A percentile compares a stretch with the other conserved stretches of the same genome.
Evolutionary conservation across 1,284 basidiomycete genomes (phyloP).

Genomic region (Ustilago sp.): DNA sequence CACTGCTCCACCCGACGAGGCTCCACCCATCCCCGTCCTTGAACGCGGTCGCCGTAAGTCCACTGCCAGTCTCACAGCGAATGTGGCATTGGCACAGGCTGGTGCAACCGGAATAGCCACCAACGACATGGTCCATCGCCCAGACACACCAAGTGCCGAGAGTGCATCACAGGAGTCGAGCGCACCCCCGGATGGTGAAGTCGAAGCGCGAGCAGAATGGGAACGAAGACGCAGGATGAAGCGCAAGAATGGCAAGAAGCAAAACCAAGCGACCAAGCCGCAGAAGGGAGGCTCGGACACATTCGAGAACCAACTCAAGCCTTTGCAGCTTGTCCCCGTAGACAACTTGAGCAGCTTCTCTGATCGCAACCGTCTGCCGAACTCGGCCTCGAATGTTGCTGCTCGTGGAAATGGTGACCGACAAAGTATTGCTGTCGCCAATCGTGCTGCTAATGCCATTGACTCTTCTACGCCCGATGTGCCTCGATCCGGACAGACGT

Average conservation of each 20-base stretch:
- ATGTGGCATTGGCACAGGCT: conserved; percentile 41
- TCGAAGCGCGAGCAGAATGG: conserved; percentile 67
- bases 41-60: conserved; percentile 49
- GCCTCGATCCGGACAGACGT: conserved; percentile 20
- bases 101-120: conserved; percentile 3
- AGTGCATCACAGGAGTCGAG: conserved; percentile 54
- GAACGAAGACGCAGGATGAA: conserved; percentile 60
- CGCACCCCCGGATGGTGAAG: conserved; percentile 66
- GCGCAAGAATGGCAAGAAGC: conserved; percentile 43
- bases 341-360: conserved; percentile 28
- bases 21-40: conserved; percentile 32
- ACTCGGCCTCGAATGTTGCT: neutral
- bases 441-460: conserved; percentile 17
- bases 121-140: conserved; percentile 14
- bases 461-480: conserved; percentile 10
- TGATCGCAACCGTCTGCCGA: conserved; percentile 18
- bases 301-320: conserved; percentile 53
- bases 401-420: conserved; percentile 24
- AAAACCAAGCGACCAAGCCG: conserved; percentile 16
- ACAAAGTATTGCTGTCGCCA: conserved; percentile 15
- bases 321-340: conserved; percentile 54
- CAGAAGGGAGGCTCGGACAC: conserved; percentile 32
- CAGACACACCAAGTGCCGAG: conserved; percentile 40
- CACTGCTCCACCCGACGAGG: conserved; percentile 24
- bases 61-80: conserved; percentile 42